Evolutionary conservation across 2,329 filamentous ascomycete species (phyloP), one percentile per base, ranked within the genome.

Genomic region (Triangularia verruculosa): DNA sequence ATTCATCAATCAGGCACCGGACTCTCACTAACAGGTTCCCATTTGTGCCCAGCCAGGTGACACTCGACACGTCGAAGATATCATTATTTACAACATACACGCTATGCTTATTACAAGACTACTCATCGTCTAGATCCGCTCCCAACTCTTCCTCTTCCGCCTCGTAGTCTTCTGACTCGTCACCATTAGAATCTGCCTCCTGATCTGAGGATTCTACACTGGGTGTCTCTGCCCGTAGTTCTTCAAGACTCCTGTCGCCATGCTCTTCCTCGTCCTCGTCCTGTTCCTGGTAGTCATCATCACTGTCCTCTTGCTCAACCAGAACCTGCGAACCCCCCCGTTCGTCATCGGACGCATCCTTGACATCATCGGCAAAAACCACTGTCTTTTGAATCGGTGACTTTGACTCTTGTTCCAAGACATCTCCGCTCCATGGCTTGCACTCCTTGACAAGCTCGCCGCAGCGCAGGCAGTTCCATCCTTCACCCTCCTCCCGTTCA

Each of bases 401-500:
- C 69, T 76, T 82, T 11, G 65, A 47, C 47, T 77, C 76, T 17
- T 82, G 79, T 73, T 89, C 88, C 53, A 97, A 76, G 17, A 98
- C 90, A 76, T 97, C 95, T 24, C 95, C 95, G 70, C 83, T 87
- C 95, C 95, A 99, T 0, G 95, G 92, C 74, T 87, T 89, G 76
- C 94, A 98, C 74, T 93, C 88, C 73, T 89, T 92, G 57, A 96
- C 87, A 20, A 89, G 75, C 72, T 92, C 90, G 17, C 93, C 93
- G 73, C 95, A 99, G 20, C 95, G 85, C 55, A 99, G 79, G 77
- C 95, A 99, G 11, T 87, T 85, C 92, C 93, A 97, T 2, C 94
- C 94, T 73, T 97, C 92, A 30, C 94, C 95, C 74, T 97, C 94
- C 76, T 98, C 94, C 4, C 89, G 87, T 76, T 97, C 94, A 52